Evolutionary conservation across 208 protist species (phyloP).

Genomic region (Trypanosoma lewisi): DNA sequence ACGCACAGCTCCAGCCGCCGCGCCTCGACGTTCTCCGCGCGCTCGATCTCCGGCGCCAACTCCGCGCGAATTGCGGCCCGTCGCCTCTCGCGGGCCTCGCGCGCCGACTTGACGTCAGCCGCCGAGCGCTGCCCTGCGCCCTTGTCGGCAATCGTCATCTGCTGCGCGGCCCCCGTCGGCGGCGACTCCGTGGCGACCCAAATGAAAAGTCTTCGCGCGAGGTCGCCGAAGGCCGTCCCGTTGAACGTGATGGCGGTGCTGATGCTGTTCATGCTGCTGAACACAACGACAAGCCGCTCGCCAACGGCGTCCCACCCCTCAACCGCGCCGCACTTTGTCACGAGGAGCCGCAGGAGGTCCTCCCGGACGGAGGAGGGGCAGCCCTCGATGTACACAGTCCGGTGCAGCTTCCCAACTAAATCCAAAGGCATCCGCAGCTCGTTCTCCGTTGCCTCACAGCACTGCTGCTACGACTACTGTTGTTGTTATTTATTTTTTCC

Average conservation of each 20-base stretch:
- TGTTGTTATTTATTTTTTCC: slow-evolving; percentile 5
- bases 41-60: slow-evolving; percentile 33
- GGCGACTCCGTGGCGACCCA: slow-evolving; percentile 78
- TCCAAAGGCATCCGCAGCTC: slow-evolving; percentile 59
- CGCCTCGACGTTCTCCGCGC: slow-evolving; percentile 26
- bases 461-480: too few relatives aligned
- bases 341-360: slow-evolving; percentile 68
- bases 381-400: slow-evolving; percentile 76
- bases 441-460: not conserved
- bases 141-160: slow-evolving; percentile 50
- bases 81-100: slow-evolving; percentile 35
- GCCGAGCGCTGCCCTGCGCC: slow-evolving; percentile 18
- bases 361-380: slow-evolving; percentile 58
- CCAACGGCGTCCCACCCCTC: slow-evolving; percentile 77
- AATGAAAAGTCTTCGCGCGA: slow-evolving; percentile 54
- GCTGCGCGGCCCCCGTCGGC: slow-evolving; percentile 51
- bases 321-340: slow-evolving; percentile 66
- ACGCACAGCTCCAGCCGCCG: slow-evolving; percentile 56
- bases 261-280: slow-evolving; percentile 81
- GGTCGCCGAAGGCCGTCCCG: slow-evolving; percentile 68
- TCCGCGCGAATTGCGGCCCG: slow-evolving; percentile 41
- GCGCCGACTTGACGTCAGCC: slow-evolving; percentile 23
- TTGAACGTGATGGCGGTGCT: slow-evolving; percentile 79
- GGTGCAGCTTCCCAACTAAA: slow-evolving; percentile 83
- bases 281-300: slow-evolving; percentile 59